Conservation (phyloP, 768 basidiomycete genomes). For the Tremella yokohamensis region DNA sequence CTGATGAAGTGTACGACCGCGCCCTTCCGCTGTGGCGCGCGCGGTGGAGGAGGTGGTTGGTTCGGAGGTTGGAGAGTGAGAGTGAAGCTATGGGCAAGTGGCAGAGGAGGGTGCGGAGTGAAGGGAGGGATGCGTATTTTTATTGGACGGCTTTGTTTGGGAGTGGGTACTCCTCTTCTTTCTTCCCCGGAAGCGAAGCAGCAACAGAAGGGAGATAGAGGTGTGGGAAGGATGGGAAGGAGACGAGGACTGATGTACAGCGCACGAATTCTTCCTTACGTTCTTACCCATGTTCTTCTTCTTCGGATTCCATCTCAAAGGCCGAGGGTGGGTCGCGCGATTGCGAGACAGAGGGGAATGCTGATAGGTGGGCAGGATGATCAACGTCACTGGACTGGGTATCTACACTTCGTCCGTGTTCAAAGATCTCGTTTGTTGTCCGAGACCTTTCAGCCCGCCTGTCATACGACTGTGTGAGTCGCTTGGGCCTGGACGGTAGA, state of each 20-base stretch:
- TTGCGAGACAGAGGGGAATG: background rate
- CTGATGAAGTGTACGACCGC: conserved; percentile 46
- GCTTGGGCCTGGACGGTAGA: background rate
- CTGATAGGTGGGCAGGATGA: conserved; percentile 56
- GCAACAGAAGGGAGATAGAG: too few species aligned
- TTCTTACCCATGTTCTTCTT: conserved; percentile 81
- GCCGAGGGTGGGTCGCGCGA: conserved; percentile 62
- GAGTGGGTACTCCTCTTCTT: too few species aligned
- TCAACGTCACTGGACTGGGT: conserved; percentile 69
- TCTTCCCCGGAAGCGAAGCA: too few species aligned
- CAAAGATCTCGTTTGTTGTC: conserved; percentile 86
- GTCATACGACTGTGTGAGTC: conserved; percentile 78
- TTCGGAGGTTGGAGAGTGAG: conserved; percentile 36
- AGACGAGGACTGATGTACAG: conserved; percentile 14
- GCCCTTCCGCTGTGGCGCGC: conserved; percentile 41
- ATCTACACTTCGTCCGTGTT: conserved; percentile 82
- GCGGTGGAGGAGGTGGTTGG: conserved; percentile 28
- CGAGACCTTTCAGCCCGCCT: conserved; percentile 84
- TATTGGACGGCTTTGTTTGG: conserved; percentile 51
- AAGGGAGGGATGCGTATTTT: conserved; percentile 44
- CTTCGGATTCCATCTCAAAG: conserved; percentile 72
- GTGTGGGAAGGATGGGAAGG: too few species aligned
- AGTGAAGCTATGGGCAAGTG: conserved; percentile 41
- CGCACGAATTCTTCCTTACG: conserved; percentile 75
- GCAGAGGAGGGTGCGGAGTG: conserved; percentile 41